Conservation (phyloP, 192 early-diverging fungal genomes). For the Mortierella hygrophila region DNA sequence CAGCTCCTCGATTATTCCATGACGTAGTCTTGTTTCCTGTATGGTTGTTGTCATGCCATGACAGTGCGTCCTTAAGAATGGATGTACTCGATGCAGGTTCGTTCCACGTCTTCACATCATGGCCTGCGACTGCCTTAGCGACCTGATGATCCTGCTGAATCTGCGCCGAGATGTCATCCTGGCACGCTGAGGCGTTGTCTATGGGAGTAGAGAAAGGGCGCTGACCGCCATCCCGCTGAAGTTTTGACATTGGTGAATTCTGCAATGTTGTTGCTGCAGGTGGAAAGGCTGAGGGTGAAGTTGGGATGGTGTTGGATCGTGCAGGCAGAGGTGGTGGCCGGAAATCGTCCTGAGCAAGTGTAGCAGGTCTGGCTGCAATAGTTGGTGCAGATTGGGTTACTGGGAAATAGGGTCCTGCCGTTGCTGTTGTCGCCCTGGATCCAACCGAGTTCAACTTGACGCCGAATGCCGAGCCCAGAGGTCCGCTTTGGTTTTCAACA, state of each 20-base stretch:
- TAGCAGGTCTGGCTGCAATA: neutral
- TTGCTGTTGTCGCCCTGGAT: neutral
- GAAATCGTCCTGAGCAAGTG: neutral
- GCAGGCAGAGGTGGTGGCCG: conserved; percentile 29
- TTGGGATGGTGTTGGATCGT: conserved; percentile 27
- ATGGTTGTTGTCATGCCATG: neutral
- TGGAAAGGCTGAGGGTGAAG: neutral
- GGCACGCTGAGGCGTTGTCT: neutral
- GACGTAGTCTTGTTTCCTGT: neutral
- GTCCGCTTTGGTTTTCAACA: neutral
- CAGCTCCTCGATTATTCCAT: conserved; percentile 21
- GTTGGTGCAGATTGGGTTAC: conserved; percentile 33
- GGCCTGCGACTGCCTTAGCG: neutral
- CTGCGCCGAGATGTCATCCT: neutral
- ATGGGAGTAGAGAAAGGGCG: conserved; percentile 15
- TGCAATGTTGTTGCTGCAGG: neutral
- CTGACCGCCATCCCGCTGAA: neutral
- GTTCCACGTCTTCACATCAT: neutral
- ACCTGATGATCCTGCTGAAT: neutral
- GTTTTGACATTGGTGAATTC: neutral
- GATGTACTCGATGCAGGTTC: neutral
- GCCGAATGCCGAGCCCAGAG: conserved; percentile 25
- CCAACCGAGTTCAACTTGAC: conserved; percentile 40
- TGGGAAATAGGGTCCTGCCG: neutral
- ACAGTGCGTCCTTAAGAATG: neutral